phyloP scores from a whole-genome alignment of 345 rosid genomes.

The Linum trigynum region DNA sequence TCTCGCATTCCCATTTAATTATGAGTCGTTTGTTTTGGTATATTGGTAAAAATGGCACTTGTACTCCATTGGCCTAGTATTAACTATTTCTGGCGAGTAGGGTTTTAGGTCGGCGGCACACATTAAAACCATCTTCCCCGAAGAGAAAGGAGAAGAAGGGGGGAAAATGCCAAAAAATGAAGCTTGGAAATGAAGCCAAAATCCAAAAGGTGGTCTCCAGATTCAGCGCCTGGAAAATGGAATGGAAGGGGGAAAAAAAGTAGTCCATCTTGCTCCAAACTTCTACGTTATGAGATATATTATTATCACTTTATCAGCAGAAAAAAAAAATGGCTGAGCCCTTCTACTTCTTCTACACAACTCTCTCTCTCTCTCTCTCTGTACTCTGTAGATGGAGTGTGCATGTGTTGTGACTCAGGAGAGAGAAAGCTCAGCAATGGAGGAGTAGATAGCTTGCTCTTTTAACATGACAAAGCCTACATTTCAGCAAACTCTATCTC shows the following conservation, averaged over 20 bases:
- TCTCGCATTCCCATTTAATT: no score
- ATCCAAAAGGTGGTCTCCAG: conserved; percentile 11
- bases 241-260: not conserved
- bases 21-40: no score
- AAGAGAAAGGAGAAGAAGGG: conserved; percentile 10
- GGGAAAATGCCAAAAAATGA: not conserved
- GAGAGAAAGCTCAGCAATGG: conserved; percentile 1
- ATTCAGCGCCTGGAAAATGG: conserved; percentile 26
- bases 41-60: no score
- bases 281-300: not conserved
- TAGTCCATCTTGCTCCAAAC: conserved; percentile 4
- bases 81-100: no score
- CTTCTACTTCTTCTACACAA: not conserved
- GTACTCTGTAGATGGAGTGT: not conserved
- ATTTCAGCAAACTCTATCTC: no score
- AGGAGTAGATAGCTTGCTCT: conserved; percentile 17
- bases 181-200: conserved; percentile 3
- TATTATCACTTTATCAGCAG: not conserved
- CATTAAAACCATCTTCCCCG: no score
- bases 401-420: not conserved
- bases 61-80: no score
- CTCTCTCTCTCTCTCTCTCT: not conserved
- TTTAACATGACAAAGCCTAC: conserved; percentile 31
- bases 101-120: no score
- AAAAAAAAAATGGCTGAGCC: not conserved